Evolutionary conservation across 352 stramenopile genomes (phyloP), one percentile per base, ranked within the genome.

Genomic region (Peronospora tabacina): DNA sequence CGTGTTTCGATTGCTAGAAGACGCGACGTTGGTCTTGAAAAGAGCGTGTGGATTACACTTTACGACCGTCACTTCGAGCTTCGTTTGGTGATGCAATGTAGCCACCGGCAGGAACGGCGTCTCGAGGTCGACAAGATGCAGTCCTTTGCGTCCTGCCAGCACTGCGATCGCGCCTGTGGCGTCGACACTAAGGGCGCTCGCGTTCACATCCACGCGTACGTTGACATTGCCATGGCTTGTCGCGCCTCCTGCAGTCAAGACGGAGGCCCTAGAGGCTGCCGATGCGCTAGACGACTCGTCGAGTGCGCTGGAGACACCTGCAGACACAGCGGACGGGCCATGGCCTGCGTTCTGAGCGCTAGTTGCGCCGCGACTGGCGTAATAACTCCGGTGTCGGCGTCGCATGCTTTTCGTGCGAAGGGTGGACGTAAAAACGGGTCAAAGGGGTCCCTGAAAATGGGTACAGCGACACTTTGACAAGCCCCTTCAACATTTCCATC

Each of bases 1-100:
- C 32, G 78, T 87, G 51, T 87, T 85, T 36, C 82, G 68, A 61
- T 90, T 87, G 35, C 77, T 87, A 32, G 82, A 88, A 11, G 82
- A 88, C 5, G 80, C 79, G 20, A 90, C 78, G 54, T 77, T 64
- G 50, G 60, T 68, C 52, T 74, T 73, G 58, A 76, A 83, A n/a
- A 73, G 57, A 28, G 66, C 63, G 35, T 87, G 75, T 30, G 79
- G 82, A 44, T 85, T 87, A 57, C 81, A 93, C 49, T 84, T 80
- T 33, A 86, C 82, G 22, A 90, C 82, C 2, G 75, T 60, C 38
- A 90, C 80, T 35, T 90, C 79, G 46, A 82, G 81, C 20, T 89
- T 88, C 40, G 75, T 92, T 63, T 88, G 78, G 42, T 90, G 76
- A 34, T 87, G 69, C 19, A 92, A 58, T 38, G 77, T 88, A 12